phyloP scores from a whole-genome alignment of 176 grass and related monocot genomes.

The Guadua angustifolia region DNA sequence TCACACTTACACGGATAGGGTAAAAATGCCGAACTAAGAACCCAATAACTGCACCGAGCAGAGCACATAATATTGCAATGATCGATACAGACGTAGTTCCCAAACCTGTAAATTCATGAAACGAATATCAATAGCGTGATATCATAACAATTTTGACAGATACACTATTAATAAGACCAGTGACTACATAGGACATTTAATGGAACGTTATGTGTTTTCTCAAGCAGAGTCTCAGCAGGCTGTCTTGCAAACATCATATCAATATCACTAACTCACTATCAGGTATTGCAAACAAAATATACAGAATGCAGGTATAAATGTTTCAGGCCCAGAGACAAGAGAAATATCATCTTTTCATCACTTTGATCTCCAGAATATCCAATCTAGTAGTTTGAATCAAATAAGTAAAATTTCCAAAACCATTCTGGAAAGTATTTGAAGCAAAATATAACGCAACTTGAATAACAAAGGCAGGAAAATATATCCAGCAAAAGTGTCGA shows the following conservation, averaged over 20 bases:
- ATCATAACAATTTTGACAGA: background rate
- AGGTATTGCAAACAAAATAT: constrained; percentile 5
- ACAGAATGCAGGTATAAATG: background rate
- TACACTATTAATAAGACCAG: background rate
- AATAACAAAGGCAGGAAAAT: background rate
- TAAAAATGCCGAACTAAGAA: constrained; percentile 48
- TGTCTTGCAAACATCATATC: background rate
- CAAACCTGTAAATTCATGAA: constrained; percentile 39
- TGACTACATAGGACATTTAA: background rate
- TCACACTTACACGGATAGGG: constrained; percentile 51
- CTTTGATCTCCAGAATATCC: background rate
- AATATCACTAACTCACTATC: background rate
- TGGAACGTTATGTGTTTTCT: background rate
- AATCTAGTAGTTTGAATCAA: background rate
- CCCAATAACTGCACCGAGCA: constrained; percentile 46
- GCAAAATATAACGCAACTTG: background rate
- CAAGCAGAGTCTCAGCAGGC: background rate
- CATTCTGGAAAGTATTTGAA: background rate
- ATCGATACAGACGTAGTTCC: constrained; percentile 33
- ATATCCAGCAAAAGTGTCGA: background rate
- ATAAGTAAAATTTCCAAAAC: no score
- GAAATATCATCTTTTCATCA: background rate
- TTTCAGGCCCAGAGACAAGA: background rate
- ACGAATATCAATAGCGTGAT: background rate
- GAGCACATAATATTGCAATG: constrained; percentile 42